Evolutionary conservation across 2,329 filamentous ascomycete species (phyloP), one percentile per base, ranked within the genome.

Genomic region (Claviceps maximensis): DNA sequence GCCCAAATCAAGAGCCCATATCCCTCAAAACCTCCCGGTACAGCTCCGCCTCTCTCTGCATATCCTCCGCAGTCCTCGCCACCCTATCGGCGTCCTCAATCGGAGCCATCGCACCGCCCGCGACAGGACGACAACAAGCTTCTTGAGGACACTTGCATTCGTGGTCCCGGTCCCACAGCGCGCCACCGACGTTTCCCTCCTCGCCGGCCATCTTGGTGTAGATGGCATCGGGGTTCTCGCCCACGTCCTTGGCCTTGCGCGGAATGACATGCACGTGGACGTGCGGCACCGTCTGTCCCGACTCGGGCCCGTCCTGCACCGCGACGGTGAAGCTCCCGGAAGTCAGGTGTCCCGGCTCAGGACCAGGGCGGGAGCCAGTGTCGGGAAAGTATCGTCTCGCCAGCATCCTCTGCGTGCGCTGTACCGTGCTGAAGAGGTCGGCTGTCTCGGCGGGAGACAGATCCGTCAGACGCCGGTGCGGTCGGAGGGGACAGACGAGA

Each of bases 211-310:
- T 78, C 70, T 82, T 77, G 57, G 82, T 80, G 70, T 98, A 97
- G 50, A 98, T 78, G 55, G 79, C 80, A 68, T 95, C 90, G 5
- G 65, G 64, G 51, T 55, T 64, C 2, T 54, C 54, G 33, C 58
- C 72, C 65, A 66, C 76, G 64, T 82, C 75, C 41, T 82, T 27
- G 3, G 49, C 77, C 54, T 71, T 73, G 54, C 90, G 74, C 21
- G 90, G 90, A 52, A 96, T 91, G 49, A 96, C 79, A 71, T 98
- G 93, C 27, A 89, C 86, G 70, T 98, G 93, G 15, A 96, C 82
- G 70, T 98, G 93, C 9, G 88, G 77, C 46, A 98, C 91, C 54
- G 89, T 95, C 77, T 98, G 93, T 0, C 93, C 93, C 1, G 93
- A 89, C 55, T 89, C 88, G 33, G 76, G 73, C 21, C 93, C 93